Evolutionary conservation across 371 early-diverging fungal genomes (phyloP), one percentile per base, ranked within the genome.

Genomic region (Apophysomyces trapeziformis): DNA sequence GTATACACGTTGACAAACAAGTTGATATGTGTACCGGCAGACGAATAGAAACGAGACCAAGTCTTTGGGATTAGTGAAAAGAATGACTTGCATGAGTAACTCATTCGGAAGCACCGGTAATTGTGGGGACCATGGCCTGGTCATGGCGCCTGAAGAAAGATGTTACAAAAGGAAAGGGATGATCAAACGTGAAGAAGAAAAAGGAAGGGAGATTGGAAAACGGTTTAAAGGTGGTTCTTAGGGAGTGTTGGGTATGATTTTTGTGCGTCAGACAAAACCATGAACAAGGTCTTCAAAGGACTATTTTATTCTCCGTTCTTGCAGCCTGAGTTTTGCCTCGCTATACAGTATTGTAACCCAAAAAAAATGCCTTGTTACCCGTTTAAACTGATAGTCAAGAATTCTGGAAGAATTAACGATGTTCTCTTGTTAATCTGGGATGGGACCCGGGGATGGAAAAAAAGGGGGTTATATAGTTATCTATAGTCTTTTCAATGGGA

Each of bases 1-100:
- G 47, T 82, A 82, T 3, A 69, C 77, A 43, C 58, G 56, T 36
- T 70, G 77, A 50, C 74, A 58, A 41, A 75, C 77, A 0, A 77
- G 63, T 13, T 70, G 68, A 67, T 77, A 70, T 6, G 79, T 79
- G 57, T 68, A 70, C 2, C 69, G 59, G 43, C 66, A 65, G 35
- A 76, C 76, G 43, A 70, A 68, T 7, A 76, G 64, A 61, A 69
- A 73, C n/a, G 60, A 44, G 1, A 47, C 41, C 5, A 65, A 62
- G 57, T 65, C 44, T 13, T 56, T 18, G n/a, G 14, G 62, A 26
- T 38, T 38, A 14, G 39, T 50, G 41, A 62, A 64, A 16, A 9
- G 21, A 36, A 71, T 66, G 44, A 73, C 61, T 38, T 74, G 68
- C 39, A 74, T 57, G 11, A 74, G 63, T 26, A 74, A 68, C 58